phyloP scores from a whole-genome alignment of 345 rosid species.

The Tarenaya hassleriana region DNA sequence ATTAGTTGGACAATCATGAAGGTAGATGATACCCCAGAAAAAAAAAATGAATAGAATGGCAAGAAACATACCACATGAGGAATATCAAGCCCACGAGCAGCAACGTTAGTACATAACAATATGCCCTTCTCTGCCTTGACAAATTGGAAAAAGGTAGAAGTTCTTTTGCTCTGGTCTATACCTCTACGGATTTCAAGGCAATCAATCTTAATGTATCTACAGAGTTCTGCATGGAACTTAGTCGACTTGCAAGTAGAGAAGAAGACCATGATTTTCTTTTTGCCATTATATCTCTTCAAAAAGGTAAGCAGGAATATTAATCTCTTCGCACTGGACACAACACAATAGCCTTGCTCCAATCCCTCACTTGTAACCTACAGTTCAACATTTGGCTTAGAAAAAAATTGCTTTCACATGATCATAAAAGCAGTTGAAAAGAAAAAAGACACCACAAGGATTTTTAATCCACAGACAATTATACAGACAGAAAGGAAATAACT shows the following conservation, averaged over 20 bases:
- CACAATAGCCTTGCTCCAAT: constrained; percentile 87
- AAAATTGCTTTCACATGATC: too few species aligned
- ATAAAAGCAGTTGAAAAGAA: too few species aligned
- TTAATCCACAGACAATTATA: too few species aligned
- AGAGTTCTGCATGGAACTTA: constrained; percentile 79
- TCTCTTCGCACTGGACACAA: constrained; percentile 78
- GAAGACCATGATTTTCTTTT: constrained; percentile 98
- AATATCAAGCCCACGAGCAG: constrained; percentile 98
- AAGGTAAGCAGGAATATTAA: constrained; percentile 80
- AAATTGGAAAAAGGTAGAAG: constrained; percentile 85
- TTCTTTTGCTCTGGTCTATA: constrained; percentile 86
- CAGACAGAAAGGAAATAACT: too few species aligned
- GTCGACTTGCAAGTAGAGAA: constrained; percentile 94
- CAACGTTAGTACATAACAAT: constrained; percentile 88
- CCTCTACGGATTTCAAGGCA: constrained; percentile 88
- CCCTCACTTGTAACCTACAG: constrained; percentile 94
- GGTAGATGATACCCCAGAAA: neutral
- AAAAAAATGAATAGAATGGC: neutral
- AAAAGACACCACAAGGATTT: too few species aligned
- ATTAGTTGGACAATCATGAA: neutral
- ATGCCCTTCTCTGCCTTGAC: constrained; percentile 86
- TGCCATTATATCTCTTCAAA: constrained; percentile 61
- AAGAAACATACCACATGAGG: constrained; percentile 75
- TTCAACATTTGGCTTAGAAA: constrained; percentile 12
- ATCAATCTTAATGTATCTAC: constrained; percentile 66